Evolutionary conservation across 1,284 basidiomycete genomes (phyloP).

Genomic region (Neonothopanus nambi): DNA sequence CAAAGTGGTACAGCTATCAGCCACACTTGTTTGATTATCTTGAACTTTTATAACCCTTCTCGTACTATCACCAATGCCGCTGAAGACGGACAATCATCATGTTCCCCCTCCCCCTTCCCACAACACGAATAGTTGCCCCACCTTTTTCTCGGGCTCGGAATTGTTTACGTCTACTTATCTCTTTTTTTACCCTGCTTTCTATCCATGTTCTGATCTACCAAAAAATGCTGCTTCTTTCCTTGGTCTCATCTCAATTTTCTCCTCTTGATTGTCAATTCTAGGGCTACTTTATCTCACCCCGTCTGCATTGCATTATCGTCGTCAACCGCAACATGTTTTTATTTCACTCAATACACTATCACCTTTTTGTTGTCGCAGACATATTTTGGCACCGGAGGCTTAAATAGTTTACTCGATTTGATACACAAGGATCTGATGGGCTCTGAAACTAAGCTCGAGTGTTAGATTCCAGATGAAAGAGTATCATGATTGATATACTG

Average conservation of each 20-base stretch:
- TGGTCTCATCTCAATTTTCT: conserved; percentile 34
- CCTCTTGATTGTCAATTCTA: conserved; percentile 45
- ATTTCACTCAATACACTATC: conserved; percentile 37
- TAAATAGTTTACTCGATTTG: too few species aligned
- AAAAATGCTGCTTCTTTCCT: conserved; percentile 17
- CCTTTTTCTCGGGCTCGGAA: conserved; percentile 6
- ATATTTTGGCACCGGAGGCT: too few species aligned
- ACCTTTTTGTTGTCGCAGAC: neutral
- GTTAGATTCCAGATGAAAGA: neutral
- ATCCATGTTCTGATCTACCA: conserved; percentile 9
- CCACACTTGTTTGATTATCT: conserved; percentile 4
- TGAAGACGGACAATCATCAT: conserved; percentile 15
- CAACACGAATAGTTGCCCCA: neutral
- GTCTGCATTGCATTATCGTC: conserved; percentile 48
- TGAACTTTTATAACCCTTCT: conserved; percentile 6
- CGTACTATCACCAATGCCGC: conserved; percentile 8
- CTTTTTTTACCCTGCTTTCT: conserved; percentile 25
- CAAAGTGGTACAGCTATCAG: neutral
- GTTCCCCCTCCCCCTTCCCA: neutral
- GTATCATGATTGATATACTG: neutral
- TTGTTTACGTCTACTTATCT: conserved; percentile 20
- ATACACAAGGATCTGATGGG: too few species aligned
- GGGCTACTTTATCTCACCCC: conserved; percentile 42
- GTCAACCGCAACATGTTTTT: conserved; percentile 52
- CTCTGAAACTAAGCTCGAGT: neutral